Base-by-base conservation (phyloP, 495 filamentous ascomycete species). In the Penicillium cataractarum region DNA sequence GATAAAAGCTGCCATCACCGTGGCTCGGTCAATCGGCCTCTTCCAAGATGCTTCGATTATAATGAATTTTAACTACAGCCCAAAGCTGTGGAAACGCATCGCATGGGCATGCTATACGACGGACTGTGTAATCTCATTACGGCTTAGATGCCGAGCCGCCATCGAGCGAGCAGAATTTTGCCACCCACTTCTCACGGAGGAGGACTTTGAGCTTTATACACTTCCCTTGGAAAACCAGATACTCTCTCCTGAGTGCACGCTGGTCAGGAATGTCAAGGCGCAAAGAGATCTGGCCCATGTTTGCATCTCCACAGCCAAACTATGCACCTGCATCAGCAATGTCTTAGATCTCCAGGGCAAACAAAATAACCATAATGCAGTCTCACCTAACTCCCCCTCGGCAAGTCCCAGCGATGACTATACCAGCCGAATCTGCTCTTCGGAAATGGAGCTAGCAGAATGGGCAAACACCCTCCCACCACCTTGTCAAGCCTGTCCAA, bases 91-190 rank as follows among this genome's bases (percentile, higher is more conserved):
- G 65, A 62, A 57, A 53, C 51, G 67, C 32, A 52, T 67, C 7
- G 65, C 67, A 3, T 70, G 67, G 67, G n/a, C 61, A 39, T 70
- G 67, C 35, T 67, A 70, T 48, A 62, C 62, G 24, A 58, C 54
- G 13, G 67, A 70, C 57, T 60, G 55, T 32, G 60, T 64, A 13
- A 62, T 62, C 15, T 55, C 67, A 17, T 49, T 70, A 7, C 22
- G 65, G 35, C 32, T 62, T 0, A 22, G 67, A 57, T 64, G 67
- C 17, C 50, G 46, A 37, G 60, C 67, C 31, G 44, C 58, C 7
- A 70, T 67, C 12, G 39, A 62, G 3, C 29, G 40, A 6, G 39
- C 42, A 1, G 55, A 60, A 15, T 67, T 70, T 17, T 37, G 39
- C 15, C 65, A 64, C 31, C 40, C 48, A 12, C 57, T 53, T 17